Conservation (phyloP, 1,284 basidiomycete species). For the Cutaneotrichosporon arboriforme region DNA sequence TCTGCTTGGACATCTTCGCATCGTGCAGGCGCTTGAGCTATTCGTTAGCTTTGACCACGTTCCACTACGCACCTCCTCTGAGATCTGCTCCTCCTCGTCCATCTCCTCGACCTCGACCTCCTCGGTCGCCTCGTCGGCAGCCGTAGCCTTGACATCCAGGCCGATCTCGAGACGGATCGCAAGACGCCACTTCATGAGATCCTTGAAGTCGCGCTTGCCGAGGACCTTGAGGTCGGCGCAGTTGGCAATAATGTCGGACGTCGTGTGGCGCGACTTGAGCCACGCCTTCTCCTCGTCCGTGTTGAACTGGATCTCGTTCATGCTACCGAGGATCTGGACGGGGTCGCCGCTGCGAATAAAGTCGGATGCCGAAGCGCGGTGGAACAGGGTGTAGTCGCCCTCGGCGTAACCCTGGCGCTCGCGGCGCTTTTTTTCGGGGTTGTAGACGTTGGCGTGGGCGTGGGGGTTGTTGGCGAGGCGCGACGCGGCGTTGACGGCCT, state of each 20-base stretch:
- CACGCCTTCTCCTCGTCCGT: constrained; percentile 84
- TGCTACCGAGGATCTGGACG: constrained; percentile 71
- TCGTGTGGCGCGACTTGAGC: constrained; percentile 66
- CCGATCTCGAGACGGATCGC: constrained; percentile 79
- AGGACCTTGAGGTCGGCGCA: constrained; percentile 92
- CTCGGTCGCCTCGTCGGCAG: constrained; percentile 69
- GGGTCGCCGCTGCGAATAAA: constrained; percentile 70
- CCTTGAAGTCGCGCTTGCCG: constrained; percentile 95
- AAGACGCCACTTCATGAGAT: constrained; percentile 83
- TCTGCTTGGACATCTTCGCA: constrained; percentile 66
- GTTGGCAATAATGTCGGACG: constrained; percentile 71
- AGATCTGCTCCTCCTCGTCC: constrained; percentile 82
- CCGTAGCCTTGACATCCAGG: constrained; percentile 68
- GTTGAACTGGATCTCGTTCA: constrained; percentile 77
- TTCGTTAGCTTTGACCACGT: constrained; percentile 1
- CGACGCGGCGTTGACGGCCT: constrained; percentile 36
- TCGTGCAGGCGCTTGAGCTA: constrained; percentile 79
- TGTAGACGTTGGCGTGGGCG: constrained; percentile 81
- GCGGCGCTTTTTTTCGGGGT: constrained; percentile 92
- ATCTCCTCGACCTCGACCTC: constrained; percentile 68
- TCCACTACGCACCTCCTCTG: constrained; percentile 64
- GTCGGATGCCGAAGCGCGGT: constrained; percentile 63
- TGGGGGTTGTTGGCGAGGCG: constrained; percentile 35
- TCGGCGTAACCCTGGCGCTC: constrained; percentile 94
- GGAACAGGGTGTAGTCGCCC: constrained; percentile 87